Conservation (phyloP, 2,329 filamentous ascomycete species). For the Endothia cerciana region DNA sequence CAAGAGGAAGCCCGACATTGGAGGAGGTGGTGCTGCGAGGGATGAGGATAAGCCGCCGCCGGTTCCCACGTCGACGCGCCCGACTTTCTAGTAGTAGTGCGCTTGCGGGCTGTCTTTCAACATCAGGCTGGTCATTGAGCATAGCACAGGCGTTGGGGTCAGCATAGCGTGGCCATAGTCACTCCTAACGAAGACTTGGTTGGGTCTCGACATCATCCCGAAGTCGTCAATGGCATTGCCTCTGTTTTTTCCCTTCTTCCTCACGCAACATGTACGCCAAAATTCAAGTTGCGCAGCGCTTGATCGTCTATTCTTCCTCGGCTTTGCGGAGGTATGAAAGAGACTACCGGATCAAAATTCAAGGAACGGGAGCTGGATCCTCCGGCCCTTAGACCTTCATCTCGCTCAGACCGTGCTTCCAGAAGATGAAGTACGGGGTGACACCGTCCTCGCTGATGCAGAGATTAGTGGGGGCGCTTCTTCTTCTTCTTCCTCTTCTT, state of each 20-base stretch:
- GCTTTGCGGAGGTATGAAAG: background rate
- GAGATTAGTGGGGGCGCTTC: conserved; percentile 4
- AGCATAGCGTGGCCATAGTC: background rate
- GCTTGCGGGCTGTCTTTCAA: background rate
- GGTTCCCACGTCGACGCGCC: conserved; percentile 56
- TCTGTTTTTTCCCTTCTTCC: conserved; percentile 8
- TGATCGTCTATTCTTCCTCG: conserved; percentile 19
- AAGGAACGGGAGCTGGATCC: conserved; percentile 8
- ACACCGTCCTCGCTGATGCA: conserved; percentile 72
- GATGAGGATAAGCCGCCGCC: conserved; percentile 51
- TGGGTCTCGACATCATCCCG: conserved; percentile 16
- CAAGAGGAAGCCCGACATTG: conserved; percentile 53
- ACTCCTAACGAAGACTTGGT: background rate
- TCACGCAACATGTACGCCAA: conserved; percentile 22
- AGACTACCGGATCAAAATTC: conserved; percentile 10
- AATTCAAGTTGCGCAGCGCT: conserved; percentile 21
- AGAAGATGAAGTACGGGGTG: conserved; percentile 87
- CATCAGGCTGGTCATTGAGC: background rate
- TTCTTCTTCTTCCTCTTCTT: too few species aligned
- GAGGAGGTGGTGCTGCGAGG: conserved; percentile 24
- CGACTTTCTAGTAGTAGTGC: conserved; percentile 44
- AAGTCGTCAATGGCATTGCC: conserved; percentile 28
- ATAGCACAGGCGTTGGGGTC: conserved; percentile 18
- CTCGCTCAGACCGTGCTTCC: conserved; percentile 91
- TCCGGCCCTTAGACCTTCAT: conserved; percentile 80